Evolutionary conservation across 2,329 filamentous ascomycete genomes (phyloP).

Genomic region (Xylariaceae sp.): DNA sequence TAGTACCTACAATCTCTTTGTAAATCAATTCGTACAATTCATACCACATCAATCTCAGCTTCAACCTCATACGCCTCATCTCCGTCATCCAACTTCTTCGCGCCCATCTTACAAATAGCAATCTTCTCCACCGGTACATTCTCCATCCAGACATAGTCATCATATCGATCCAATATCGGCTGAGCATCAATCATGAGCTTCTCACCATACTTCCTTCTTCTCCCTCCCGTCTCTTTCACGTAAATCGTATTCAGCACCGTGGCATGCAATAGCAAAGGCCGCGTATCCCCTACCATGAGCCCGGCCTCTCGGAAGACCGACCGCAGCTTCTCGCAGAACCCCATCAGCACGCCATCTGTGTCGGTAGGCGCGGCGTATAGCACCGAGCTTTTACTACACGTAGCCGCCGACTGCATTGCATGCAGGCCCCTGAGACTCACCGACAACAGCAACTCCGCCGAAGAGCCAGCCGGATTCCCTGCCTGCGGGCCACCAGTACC

Average conservation of each 20-base stretch:
- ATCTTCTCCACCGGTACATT: constrained; percentile 62
- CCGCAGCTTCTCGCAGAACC: constrained; percentile 54
- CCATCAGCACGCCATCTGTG: constrained; percentile 42
- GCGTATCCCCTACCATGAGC: constrained; percentile 51
- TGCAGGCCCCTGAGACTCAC: constrained; percentile 51
- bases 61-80: constrained; percentile 51
- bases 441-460: constrained; percentile 26
- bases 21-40: not conserved
- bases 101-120: constrained; percentile 83
- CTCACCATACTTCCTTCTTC: constrained; percentile 30
- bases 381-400: constrained; percentile 46
- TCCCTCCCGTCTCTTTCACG: constrained; percentile 40
- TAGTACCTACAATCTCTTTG: not conserved
- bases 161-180: constrained; percentile 53
- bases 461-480: not conserved
- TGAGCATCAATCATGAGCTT: constrained; percentile 49
- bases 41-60: constrained; percentile 38
- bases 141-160: constrained; percentile 65
- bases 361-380: constrained; percentile 61
- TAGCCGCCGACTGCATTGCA: constrained; percentile 53
- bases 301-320: constrained; percentile 49
- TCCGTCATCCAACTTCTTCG: constrained; percentile 56
- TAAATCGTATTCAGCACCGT: constrained; percentile 86
- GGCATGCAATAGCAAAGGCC: constrained; percentile 71
- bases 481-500: not conserved